A percentile compares a stretch with the other conserved stretches of the same genome.
These are phyloP conservation scores for Lagenidium giganteum DNA, from an alignment of 352 stramenopile genomes.

Conservation along the genomic window DNA sequence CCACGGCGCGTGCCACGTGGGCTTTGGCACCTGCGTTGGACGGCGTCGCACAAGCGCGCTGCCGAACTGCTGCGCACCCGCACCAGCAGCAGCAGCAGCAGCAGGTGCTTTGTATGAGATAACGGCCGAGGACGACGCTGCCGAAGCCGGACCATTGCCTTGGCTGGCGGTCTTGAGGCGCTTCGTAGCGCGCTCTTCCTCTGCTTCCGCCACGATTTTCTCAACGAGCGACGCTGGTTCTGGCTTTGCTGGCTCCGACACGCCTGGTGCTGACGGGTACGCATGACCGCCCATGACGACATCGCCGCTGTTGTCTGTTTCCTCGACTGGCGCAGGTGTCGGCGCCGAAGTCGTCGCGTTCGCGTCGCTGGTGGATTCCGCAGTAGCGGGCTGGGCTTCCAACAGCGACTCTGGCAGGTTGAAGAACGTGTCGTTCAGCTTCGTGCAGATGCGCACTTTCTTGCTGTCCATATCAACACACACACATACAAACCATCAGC, in stretches of 20 bases:
- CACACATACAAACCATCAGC: constrained; percentile 1
- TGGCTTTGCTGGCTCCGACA: not conserved
- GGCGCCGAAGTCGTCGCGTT: constrained; percentile 4
- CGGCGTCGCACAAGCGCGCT: constrained; percentile 73
- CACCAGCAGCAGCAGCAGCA: constrained; percentile 15
- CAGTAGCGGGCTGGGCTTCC: no score
- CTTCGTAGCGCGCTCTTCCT: constrained; percentile 34
- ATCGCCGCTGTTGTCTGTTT: constrained; percentile 5
- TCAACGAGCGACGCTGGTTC: constrained; percentile 32
- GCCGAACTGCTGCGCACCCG: constrained; percentile 35
- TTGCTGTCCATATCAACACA: constrained; percentile 36
- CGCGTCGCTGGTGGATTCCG: no score
- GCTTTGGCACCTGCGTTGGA: constrained; percentile 90
- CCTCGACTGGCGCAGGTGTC: not conserved
- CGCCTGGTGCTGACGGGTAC: constrained; percentile 8
- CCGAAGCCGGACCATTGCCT: no score
- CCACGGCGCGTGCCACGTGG: constrained; percentile 98
- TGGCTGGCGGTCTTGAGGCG: no score
- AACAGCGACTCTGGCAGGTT: constrained; percentile 53
- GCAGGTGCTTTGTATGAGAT: constrained; percentile 60
- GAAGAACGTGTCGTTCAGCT: constrained; percentile 53
- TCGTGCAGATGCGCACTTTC: constrained; percentile 64
- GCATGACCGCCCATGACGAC: constrained; percentile 10
- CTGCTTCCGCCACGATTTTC: constrained; percentile 51
- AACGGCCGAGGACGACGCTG: constrained; percentile 28